Conservation (phyloP, 2,329 filamentous ascomycete genomes). For the Fusarium buxicola region DNA sequence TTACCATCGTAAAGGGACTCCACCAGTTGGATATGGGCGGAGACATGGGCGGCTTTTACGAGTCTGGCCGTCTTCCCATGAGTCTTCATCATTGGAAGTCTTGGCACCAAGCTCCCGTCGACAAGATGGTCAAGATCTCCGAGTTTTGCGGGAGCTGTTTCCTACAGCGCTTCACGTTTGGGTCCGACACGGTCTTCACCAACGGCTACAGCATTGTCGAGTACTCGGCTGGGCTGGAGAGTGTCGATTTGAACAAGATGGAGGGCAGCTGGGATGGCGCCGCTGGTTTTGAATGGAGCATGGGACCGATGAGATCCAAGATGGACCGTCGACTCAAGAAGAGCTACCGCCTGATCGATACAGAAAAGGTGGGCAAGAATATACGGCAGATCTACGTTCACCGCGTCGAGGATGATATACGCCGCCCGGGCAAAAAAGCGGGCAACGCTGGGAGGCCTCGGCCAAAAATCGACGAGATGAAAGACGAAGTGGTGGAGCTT, state of each 20-base stretch:
- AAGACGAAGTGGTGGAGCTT: conserved; percentile 62
- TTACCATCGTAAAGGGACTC: conserved; percentile 67
- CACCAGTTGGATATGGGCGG: conserved; percentile 68
- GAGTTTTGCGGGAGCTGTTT: conserved; percentile 69
- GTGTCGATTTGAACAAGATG: conserved; percentile 58
- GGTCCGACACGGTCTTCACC: conserved; percentile 61
- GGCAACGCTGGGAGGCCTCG: conserved; percentile 9
- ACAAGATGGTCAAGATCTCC: conserved; percentile 61
- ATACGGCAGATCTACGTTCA: conserved; percentile 68
- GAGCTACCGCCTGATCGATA: conserved; percentile 62
- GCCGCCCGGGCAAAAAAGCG: conserved; percentile 51
- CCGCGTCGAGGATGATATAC: conserved; percentile 51
- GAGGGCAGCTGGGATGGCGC: conserved; percentile 67
- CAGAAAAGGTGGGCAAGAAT: conserved; percentile 55
- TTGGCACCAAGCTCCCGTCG: conserved; percentile 65
- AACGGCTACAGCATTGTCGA: conserved; percentile 69
- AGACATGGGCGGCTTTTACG: conserved; percentile 70
- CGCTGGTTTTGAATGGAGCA: conserved; percentile 62
- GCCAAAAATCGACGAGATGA: conserved; percentile 37
- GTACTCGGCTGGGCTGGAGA: conserved; percentile 57
- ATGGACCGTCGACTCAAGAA: conserved; percentile 58
- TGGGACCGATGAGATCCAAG: conserved; percentile 62
- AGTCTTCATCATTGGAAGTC: conserved; percentile 74
- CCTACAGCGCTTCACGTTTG: conserved; percentile 66
- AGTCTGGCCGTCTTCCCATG: conserved; percentile 64